Conservation (phyloP, 768 basidiomycete genomes). For the Lentinula guzmanii region DNA sequence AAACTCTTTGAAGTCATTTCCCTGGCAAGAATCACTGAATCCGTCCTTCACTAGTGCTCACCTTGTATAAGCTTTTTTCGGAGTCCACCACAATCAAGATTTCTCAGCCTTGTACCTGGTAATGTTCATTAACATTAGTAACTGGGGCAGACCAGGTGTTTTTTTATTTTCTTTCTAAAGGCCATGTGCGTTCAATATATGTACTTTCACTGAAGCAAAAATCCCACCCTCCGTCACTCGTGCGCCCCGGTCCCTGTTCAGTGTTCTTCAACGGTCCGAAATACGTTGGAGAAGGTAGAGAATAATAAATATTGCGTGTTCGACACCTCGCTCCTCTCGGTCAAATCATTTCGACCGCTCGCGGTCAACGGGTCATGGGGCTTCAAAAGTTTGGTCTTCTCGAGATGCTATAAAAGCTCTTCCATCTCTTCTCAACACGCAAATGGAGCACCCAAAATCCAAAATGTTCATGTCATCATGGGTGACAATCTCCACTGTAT, state of each 20-base stretch:
- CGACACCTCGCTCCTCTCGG: not conserved
- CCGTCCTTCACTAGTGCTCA: no score
- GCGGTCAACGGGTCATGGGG: not conserved
- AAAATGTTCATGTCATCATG: not conserved
- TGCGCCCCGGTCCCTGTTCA: not conserved
- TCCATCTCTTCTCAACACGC: not conserved
- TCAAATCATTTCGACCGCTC: not conserved
- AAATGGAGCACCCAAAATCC: not conserved
- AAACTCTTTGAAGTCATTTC: no score
- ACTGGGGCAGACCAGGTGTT: no score
- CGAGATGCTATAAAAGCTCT: not conserved
- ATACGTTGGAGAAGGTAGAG: not conserved
- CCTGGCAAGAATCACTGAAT: no score
- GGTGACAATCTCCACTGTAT: not conserved
- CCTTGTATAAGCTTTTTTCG: no score
- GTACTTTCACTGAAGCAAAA: not conserved
- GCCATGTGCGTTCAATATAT: not conserved
- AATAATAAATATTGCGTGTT: not conserved
- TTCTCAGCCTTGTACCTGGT: no score
- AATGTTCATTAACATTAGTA: no score
- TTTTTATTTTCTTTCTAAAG: not conserved
- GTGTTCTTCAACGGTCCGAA: not conserved
- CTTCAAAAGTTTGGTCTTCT: not conserved
- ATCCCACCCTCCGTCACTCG: not conserved
- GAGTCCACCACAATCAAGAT: no score